Percentiles rank a stretch among this genome's conserved stretches.
Conservation (phyloP, 768 basidiomycete species). For the Tricholoma bakamatsutake region DNA sequence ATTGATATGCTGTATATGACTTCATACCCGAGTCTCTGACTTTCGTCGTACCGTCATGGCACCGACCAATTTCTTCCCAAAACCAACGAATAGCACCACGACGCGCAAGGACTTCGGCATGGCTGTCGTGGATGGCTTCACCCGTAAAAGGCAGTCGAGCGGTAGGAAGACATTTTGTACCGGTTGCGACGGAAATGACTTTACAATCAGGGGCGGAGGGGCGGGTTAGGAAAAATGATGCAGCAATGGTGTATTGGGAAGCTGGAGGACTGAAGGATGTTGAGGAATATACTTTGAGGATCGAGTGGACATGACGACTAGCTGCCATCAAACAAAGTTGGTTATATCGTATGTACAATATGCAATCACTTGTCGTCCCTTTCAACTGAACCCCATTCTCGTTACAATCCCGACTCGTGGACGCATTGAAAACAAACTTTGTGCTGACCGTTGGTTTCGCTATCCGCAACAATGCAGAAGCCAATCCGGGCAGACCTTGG, state of each 20-base stretch:
- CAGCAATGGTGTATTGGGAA: conserved; percentile 59
- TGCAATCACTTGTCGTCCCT: no score
- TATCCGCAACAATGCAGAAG: no score
- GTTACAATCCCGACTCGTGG: no score
- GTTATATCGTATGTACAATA: no score
- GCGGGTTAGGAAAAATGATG: conserved; percentile 43
- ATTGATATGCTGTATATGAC: conserved; percentile 20
- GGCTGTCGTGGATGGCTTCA: conserved; percentile 81
- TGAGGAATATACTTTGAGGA: conserved; percentile 37
- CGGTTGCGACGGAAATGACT: conserved; percentile 70
- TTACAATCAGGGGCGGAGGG: conserved; percentile 27
- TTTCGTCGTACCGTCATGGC: conserved; percentile 9
- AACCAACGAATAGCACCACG: conserved; percentile 77
- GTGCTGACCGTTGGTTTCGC: no score
- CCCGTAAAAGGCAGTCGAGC: conserved; percentile 57
- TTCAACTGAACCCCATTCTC: no score
- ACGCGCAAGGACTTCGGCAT: conserved; percentile 89
- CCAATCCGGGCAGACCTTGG: no score
- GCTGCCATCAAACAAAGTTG: background rate
- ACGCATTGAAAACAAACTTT: no score
- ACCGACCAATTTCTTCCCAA: conserved; percentile 57
- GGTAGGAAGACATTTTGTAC: conserved; percentile 80
- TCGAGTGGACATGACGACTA: conserved; percentile 19
- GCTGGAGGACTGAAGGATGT: conserved; percentile 46
- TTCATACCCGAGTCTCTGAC: background rate